phyloP scores from a whole-genome alignment of 2,329 filamentous ascomycete genomes.

The Diaporthe caulivora region DNA sequence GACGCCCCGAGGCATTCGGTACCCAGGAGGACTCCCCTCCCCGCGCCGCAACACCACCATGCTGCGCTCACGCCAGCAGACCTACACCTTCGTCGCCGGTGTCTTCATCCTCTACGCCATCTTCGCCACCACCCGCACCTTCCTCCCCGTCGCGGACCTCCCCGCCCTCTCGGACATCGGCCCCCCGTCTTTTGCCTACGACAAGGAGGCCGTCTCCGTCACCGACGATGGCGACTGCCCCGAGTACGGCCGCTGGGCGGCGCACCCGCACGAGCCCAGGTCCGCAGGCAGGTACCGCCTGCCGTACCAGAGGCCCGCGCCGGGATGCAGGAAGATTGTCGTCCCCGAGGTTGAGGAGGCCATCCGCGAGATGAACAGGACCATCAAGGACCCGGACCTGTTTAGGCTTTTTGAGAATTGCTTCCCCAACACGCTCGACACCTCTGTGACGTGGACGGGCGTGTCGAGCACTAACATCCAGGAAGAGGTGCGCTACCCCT shows the following conservation, averaged over 20 bases:
- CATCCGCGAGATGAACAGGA: constrained; percentile 58
- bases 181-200: background rate
- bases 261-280: constrained; percentile 46
- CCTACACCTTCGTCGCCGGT: constrained; percentile 29
- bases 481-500: constrained; percentile 48
- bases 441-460: constrained; percentile 76
- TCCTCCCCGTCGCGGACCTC: constrained; percentile 35
- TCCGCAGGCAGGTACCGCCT: constrained; percentile 49
- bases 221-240: constrained; percentile 43
- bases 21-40: constrained; percentile 36
- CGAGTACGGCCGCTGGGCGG: constrained; percentile 48
- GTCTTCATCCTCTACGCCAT: constrained; percentile 36
- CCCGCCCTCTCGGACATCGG: constrained; percentile 14
- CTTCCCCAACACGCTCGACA: constrained; percentile 80
- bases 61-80: constrained; percentile 39
- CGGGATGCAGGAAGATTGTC: constrained; percentile 79
- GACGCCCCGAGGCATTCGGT: constrained; percentile 38
- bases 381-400: constrained; percentile 64
- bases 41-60: constrained; percentile 34
- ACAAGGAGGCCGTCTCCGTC: constrained; percentile 29
- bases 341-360: constrained; percentile 78
- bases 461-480: constrained; percentile 60
- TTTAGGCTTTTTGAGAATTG: constrained; percentile 83
- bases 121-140: constrained; percentile 30
- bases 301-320: constrained; percentile 65